A percentile compares a stretch with the other conserved stretches of the same genome.
These are phyloP conservation scores for Alternaria burnsii DNA, from an alignment of 2,329 filamentous ascomycete genomes.

Conservation along the genomic window DNA sequence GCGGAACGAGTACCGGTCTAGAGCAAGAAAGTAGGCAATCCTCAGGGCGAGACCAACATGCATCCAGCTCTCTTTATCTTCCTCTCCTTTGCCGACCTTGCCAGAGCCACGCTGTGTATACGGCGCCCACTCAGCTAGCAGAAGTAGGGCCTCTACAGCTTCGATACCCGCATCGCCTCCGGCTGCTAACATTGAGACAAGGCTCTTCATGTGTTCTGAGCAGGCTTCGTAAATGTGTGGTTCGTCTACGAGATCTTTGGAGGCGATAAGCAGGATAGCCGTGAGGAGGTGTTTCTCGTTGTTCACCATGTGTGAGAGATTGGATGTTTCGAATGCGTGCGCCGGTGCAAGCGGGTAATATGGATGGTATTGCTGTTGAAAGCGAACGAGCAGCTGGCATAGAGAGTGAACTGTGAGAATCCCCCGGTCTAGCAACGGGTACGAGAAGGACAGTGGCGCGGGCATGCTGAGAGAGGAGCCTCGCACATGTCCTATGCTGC, in stretches of 20 bases:
- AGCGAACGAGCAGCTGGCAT: constrained; percentile 64
- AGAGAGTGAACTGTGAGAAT: constrained; percentile 57
- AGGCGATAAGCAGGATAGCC: constrained; percentile 74
- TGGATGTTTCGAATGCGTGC: constrained; percentile 64
- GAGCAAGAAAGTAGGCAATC: constrained; percentile 73
- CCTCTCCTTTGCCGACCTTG: constrained; percentile 73
- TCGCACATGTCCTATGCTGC: constrained; percentile 19
- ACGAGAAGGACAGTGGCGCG: constrained; percentile 52
- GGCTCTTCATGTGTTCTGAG: constrained; percentile 73
- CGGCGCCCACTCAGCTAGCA: constrained; percentile 77
- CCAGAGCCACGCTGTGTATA: constrained; percentile 69
- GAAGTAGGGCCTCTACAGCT: constrained; percentile 73
- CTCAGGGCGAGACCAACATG: constrained; percentile 75
- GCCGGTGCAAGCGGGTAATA: constrained; percentile 74
- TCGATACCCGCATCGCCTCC: constrained; percentile 73
- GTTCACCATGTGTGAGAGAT: constrained; percentile 64
- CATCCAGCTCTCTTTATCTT: constrained; percentile 80
- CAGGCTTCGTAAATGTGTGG: constrained; percentile 71
- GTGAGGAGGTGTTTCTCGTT: constrained; percentile 74
- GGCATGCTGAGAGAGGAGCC: constrained; percentile 26
- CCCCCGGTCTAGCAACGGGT: constrained; percentile 53
- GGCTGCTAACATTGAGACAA: constrained; percentile 72
- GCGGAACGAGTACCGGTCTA: constrained; percentile 74
- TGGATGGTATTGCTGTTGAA: constrained; percentile 71
- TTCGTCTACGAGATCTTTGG: constrained; percentile 73